A percentile compares a stretch with the other conserved stretches of the same genome.
Conservation (phyloP, 169 alveolate species). For the Miamiensis avidus region DNA sequence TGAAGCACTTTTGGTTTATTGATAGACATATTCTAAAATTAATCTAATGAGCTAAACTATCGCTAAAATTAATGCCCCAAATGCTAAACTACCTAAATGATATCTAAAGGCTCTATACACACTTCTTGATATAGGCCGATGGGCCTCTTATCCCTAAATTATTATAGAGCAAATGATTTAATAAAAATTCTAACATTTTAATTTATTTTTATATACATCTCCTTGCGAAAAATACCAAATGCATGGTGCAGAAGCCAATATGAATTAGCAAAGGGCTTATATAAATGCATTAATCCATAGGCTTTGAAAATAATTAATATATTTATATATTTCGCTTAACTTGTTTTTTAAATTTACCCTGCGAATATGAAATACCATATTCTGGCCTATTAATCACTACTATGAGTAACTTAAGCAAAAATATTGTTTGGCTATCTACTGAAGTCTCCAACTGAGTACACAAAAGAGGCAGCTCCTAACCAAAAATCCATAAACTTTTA, state of each 20-base stretch:
- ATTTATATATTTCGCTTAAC: too few relatives aligned
- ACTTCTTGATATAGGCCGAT: constrained; percentile 59
- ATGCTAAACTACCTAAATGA: constrained; percentile 90
- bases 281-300: constrained; percentile 86
- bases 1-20: constrained; percentile 26
- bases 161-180: too few relatives aligned
- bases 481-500: not conserved
- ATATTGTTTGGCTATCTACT: too few relatives aligned
- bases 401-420: too few relatives aligned
- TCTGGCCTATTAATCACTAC: too few relatives aligned
- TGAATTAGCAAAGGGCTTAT: constrained; percentile 77
- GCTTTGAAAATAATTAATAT: constrained; percentile 22
- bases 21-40: constrained; percentile 32
- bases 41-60: constrained; percentile 77
- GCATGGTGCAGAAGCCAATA: constrained; percentile 80
- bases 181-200: not conserved
- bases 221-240: constrained; percentile 80
- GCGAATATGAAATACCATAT: too few relatives aligned
- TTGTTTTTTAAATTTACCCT: too few relatives aligned
- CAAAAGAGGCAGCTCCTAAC: not conserved
- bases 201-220: constrained; percentile 6
- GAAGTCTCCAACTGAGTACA: not conserved
- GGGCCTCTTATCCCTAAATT: constrained; percentile 53
- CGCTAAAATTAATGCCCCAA: constrained; percentile 90
- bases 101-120: constrained; percentile 78